These are phyloP conservation scores for Hevea brasiliensis DNA, from an alignment of 345 rosid species.

Conservation along the genomic window DNA sequence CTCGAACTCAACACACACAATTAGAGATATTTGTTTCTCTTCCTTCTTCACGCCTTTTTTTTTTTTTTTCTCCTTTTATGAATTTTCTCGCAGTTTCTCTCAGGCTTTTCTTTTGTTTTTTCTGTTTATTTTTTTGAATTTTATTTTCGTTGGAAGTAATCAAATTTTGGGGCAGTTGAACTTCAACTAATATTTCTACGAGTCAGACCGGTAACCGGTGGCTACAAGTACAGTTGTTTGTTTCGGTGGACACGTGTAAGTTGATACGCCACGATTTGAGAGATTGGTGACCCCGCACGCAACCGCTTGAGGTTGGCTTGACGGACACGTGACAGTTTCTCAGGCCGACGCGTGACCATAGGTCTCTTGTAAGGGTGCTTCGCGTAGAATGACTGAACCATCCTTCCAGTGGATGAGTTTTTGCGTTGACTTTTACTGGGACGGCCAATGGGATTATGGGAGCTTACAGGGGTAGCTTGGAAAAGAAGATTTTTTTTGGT, in stretches of 20 bases:
- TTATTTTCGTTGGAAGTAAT: constrained; percentile 8
- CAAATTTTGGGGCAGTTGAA: constrained; percentile 5
- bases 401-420: constrained; percentile 26
- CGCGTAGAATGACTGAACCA: constrained; percentile 15
- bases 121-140: not conserved
- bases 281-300: constrained; percentile 17
- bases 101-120: not conserved
- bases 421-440: constrained; percentile 6
- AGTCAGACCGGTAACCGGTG: constrained; percentile 38
- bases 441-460: not conserved
- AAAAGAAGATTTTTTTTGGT: not conserved
- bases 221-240: constrained; percentile 15
- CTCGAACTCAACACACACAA: constrained; percentile 6
- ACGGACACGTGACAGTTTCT: constrained; percentile 37
- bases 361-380: not conserved
- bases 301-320: not conserved
- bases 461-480: constrained; percentile 17
- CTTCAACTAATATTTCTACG: constrained; percentile 19
- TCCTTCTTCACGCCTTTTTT: not conserved
- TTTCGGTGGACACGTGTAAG: constrained; percentile 43
- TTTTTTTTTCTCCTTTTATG: not conserved
- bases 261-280: constrained; percentile 19
- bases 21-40: not conserved
- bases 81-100: constrained; percentile 16
- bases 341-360: constrained; percentile 36